Evolutionary conservation across 441 rosid species (phyloP).

Genomic region (Sinapis alba): DNA sequence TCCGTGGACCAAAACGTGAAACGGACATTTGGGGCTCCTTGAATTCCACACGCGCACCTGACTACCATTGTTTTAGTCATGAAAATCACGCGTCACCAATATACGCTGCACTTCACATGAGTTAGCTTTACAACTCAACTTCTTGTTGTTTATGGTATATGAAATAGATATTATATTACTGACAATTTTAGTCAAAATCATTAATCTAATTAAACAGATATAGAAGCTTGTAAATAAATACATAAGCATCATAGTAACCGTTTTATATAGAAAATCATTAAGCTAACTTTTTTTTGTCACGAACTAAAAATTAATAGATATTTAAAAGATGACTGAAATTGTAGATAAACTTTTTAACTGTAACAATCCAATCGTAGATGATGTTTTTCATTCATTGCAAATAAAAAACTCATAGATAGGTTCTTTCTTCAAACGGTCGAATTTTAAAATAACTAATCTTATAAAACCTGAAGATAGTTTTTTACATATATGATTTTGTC

Average conservation of each 20-base stretch:
- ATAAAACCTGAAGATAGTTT: conserved; percentile 11
- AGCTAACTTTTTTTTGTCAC: not conserved
- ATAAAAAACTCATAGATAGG: not conserved
- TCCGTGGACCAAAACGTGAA: conserved; percentile 29
- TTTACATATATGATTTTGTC: conserved; percentile 35
- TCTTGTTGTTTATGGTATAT: conserved; percentile 13
- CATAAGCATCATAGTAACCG: conserved; percentile 6
- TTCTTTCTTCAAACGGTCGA: not conserved
- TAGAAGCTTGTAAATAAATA: not conserved
- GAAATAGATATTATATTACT: not conserved
- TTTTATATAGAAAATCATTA: not conserved
- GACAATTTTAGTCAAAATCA: conserved; percentile 3
- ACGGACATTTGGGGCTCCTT: conserved; percentile 25
- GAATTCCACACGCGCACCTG: conserved; percentile 19
- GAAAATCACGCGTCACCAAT: not conserved
- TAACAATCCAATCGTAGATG: not conserved
- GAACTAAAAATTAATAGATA: not conserved
- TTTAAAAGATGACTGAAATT: not conserved
- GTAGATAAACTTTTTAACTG: not conserved
- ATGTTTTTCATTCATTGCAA: conserved; percentile 11
- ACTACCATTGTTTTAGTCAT: not conserved
- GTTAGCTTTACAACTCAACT: conserved; percentile 21
- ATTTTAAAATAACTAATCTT: conserved; percentile 15
- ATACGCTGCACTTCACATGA: conserved; percentile 1
- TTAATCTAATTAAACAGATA: not conserved